Conservation (phyloP, 1,139 yeast genomes). For the Candida smagusa region DNA sequence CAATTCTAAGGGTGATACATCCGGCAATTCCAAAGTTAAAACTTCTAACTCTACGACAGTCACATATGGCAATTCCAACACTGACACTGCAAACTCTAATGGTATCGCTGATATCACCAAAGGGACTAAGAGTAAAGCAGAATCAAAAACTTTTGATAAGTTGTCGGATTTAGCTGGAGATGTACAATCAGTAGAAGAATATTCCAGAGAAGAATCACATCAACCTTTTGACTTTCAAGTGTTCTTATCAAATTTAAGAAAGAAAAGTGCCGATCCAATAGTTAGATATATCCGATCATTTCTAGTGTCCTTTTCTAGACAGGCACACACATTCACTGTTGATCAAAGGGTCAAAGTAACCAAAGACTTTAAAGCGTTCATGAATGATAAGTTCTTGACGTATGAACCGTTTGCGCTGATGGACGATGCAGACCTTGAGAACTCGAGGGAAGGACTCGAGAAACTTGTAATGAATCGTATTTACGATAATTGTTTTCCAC, state of each 20-base stretch:
- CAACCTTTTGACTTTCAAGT: conserved; percentile 77
- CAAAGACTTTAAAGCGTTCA: conserved; percentile 68
- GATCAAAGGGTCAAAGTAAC: conserved; percentile 77
- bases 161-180: conserved; percentile 15
- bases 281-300: conserved; percentile 83
- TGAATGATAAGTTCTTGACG: conserved; percentile 59
- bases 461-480: conserved; percentile 87
- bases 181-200: conserved; percentile 15
- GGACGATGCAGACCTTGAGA: conserved; percentile 56
- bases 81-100: background rate
- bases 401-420: conserved; percentile 76
- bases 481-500: conserved; percentile 77
- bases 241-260: conserved; percentile 69
- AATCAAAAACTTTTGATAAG: conserved; percentile 8
- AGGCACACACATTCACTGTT: conserved; percentile 59
- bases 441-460: conserved; percentile 88
- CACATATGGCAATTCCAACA: too few species aligned
- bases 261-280: conserved; percentile 81
- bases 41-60: too few species aligned
- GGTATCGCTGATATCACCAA: background rate
- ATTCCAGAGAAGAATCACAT: conserved; percentile 33
- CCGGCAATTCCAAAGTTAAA: too few species aligned
- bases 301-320: conserved; percentile 67
- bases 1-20: background rate
- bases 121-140: background rate